Percentiles rank a stretch among this genome's conserved stretches.
phyloP scores from a whole-genome alignment of 257 asterid species.

The Plectranthus barbatus region DNA sequence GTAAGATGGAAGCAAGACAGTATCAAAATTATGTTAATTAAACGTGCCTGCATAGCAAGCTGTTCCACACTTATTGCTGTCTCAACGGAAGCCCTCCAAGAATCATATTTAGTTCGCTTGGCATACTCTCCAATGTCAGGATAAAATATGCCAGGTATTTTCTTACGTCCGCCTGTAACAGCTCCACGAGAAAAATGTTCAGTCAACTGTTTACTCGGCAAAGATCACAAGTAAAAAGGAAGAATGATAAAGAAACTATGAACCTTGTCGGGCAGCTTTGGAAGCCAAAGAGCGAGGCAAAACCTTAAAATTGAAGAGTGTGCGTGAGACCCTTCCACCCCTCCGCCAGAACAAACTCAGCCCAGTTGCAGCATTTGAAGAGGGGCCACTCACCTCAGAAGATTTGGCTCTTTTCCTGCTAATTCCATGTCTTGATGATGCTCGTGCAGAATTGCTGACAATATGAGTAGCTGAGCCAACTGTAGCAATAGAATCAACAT shows the following conservation, averaged over 20 bases:
- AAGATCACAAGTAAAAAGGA: constrained; percentile 7
- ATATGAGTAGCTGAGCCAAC: constrained; percentile 77
- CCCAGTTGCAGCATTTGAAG: constrained; percentile 58
- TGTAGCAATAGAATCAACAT: constrained; percentile 65
- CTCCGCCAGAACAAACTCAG: constrained; percentile 92
- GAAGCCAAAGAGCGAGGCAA: constrained; percentile 70
- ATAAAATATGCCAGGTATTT: constrained; percentile 70
- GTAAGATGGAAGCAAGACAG: constrained; percentile 5
- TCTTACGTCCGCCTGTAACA: constrained; percentile 73
- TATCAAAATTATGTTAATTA: constrained; percentile 1
- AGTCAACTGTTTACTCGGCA: constrained; percentile 15
- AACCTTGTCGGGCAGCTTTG: constrained; percentile 98
- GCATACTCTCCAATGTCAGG: constrained; percentile 79
- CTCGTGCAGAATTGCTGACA: constrained; percentile 43
- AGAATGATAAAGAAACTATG: constrained; percentile 4
- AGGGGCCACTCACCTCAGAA: constrained; percentile 33
- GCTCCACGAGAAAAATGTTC: constrained; percentile 15
- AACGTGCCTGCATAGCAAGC: constrained; percentile 81
- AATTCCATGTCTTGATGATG: constrained; percentile 51
- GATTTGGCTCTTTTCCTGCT: constrained; percentile 49
- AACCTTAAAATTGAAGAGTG: constrained; percentile 71
- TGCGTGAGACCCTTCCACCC: constrained; percentile 84
- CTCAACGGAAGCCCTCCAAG: constrained; percentile 97
- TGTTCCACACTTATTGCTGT: constrained; percentile 69
- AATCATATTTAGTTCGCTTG: constrained; percentile 61